A percentile compares a stretch with the other conserved stretches of the same genome.
These are phyloP conservation scores for Paecilomyces fulvus DNA, from an alignment of 2,329 filamentous ascomycete species.

Conservation along the genomic window DNA sequence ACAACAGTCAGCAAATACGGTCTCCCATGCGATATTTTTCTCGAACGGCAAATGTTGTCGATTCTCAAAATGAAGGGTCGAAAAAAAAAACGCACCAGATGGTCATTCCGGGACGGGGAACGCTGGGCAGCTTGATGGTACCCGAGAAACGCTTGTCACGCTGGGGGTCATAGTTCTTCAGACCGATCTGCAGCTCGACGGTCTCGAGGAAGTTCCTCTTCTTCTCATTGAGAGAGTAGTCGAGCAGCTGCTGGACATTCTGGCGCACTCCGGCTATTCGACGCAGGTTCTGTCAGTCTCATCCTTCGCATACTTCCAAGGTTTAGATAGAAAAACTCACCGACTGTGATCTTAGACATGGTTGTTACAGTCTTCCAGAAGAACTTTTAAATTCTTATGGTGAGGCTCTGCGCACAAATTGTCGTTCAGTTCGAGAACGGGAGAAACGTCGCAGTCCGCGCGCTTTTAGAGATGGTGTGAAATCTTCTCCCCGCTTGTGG, in stretches of 20 bases:
- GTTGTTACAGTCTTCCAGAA: conserved; percentile 75
- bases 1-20: conserved; percentile 1
- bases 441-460: conserved; percentile 14
- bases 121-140: conserved; percentile 87
- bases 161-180: conserved; percentile 99
- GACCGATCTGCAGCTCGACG: conserved; percentile 74
- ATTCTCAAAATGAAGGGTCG: neutral
- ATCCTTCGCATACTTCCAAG: neutral
- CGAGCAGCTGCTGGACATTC: conserved; percentile 87
- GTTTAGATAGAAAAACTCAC: conserved; percentile 25
- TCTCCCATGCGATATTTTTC: neutral
- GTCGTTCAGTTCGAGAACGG: conserved; percentile 17
- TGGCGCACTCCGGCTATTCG: conserved; percentile 76
- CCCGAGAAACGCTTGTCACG: conserved; percentile 99
- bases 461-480: conserved; percentile 13
- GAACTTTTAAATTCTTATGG: conserved; percentile 62
- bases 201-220: conserved; percentile 98
- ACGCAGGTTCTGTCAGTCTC: conserved; percentile 10
- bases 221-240: conserved; percentile 93
- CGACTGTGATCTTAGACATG: conserved; percentile 53
- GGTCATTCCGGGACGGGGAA: conserved; percentile 85
- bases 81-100: conserved; percentile 54
- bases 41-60: neutral
- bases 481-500: conserved; percentile 34
- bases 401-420: conserved; percentile 50